Base-by-base conservation (phyloP, 805 yeast genomes). In the Ogataea zsoltii region DNA sequence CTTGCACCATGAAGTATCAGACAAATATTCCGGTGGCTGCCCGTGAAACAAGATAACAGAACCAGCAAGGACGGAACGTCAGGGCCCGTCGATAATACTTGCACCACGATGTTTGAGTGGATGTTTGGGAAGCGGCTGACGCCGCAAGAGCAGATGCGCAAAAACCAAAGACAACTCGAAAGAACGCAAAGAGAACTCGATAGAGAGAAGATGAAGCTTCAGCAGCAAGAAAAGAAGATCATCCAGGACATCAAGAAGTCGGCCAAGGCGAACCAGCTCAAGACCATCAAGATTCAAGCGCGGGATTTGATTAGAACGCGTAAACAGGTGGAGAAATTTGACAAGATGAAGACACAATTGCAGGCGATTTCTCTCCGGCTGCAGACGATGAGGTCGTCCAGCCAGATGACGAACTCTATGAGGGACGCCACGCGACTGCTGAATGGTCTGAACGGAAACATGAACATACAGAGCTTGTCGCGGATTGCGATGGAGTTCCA, bases 401-500 rank as follows among this genome's bases (percentile, higher is more conserved):
- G 88, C 59, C 97, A 92, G 67, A 95, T 94, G 99, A 85, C 95
- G 38, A 79, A 77, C 55, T 85, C 96, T 26, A 92, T 94, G 97
- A 77, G 85, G 53, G 97, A 94, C 50, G 99, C 99, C 4, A 88
- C 97, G 0, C 74, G 83, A 42, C 70, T 94, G 41, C 71, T 94
- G 46, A 83, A 85, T 43, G 84, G 95, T 2, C 87, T 94, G 95
- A 94, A 94, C 65, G 58, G 80, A 81, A 46, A 49, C 15, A 86
- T 94, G 95, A 94, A 95, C 61, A 68, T 94, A 51, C 97, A 96
- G 1, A 95, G 88, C 55, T 70, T 94, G 49, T 85, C 88, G 46
- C 78, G 85, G 50, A 94, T 94, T 16, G 89, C 97, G 2, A 91
- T 88, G 86, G 98, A 94, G 58, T 94, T 94, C 66, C 96, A 94